phyloP scores from a whole-genome alignment of 2,329 filamentous ascomycete species.

The Trichoderma sp. region DNA sequence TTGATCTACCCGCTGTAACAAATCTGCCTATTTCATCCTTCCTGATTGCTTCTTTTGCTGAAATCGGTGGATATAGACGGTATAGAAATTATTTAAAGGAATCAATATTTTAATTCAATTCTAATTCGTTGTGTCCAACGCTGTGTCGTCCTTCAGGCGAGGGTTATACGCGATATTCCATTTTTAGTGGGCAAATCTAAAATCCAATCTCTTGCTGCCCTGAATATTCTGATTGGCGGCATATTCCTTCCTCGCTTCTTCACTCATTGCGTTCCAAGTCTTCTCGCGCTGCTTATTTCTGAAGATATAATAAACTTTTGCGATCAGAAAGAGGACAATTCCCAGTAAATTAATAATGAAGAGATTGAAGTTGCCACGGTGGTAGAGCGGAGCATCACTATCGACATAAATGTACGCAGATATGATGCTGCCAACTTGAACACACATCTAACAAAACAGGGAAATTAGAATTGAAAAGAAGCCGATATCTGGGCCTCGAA shows the following conservation, averaged over 20 bases:
- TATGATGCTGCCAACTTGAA: conserved; percentile 20
- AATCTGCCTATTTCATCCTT: too few species aligned
- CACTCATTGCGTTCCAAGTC: conserved; percentile 15
- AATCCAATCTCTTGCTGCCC: conserved; percentile 6
- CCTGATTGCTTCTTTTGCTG: too few species aligned
- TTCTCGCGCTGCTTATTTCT: conserved; percentile 12
- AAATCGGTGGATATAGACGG: too few species aligned
- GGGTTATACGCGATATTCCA: background rate
- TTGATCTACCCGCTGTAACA: too few species aligned
- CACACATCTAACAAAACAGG: conserved; percentile 2
- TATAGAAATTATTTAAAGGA: too few species aligned
- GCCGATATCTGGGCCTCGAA: background rate
- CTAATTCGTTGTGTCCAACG: too few species aligned
- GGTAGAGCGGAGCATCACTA: conserved; percentile 10
- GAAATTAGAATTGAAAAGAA: background rate
- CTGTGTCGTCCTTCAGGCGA: too few species aligned
- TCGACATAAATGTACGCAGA: conserved; percentile 14
- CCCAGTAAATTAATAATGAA: conserved; percentile 15
- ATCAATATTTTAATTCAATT: too few species aligned
- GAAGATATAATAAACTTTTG: conserved; percentile 3
- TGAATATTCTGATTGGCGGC: background rate
- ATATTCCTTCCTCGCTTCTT: conserved; percentile 11
- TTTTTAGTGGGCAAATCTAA: conserved; percentile 13
- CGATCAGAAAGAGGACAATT: conserved; percentile 12
- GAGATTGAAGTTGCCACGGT: conserved; percentile 12